These are phyloP conservation scores for Cyclotella choctawhatcheeana DNA, from an alignment of 108 stramenopile genomes.

Conservation along the genomic window DNA sequence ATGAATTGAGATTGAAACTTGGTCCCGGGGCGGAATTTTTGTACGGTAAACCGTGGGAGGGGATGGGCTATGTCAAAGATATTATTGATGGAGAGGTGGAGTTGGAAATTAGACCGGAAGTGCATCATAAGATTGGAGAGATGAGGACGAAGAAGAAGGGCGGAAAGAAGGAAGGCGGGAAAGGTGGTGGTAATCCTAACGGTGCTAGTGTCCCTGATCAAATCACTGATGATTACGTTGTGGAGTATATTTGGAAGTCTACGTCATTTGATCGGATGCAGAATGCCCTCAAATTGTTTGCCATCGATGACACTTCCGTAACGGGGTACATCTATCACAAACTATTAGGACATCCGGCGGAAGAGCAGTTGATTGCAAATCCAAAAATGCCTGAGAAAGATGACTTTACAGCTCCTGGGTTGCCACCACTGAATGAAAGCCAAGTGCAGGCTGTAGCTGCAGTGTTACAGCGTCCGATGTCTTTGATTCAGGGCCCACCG, in stretches of 20 bases:
- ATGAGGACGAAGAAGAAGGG: slow-evolving; percentile 16
- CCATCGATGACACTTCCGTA: slow-evolving; percentile 96
- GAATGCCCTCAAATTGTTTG: slow-evolving; percentile 96
- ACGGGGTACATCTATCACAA: slow-evolving; percentile 98
- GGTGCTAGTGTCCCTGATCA: slow-evolving; percentile 68
- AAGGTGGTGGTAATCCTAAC: slow-evolving; percentile 10
- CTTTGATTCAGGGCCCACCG: slow-evolving; percentile 98
- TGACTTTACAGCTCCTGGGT: slow-evolving; percentile 88
- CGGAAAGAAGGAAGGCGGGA: slow-evolving; percentile 29
- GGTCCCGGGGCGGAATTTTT: slow-evolving; percentile 80
- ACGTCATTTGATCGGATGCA: slow-evolving; percentile 99
- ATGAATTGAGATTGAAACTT: slow-evolving; percentile 92
- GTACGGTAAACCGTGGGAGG: slow-evolving; percentile 90
- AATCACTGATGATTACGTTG: slow-evolving; percentile 89
- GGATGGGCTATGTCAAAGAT: slow-evolving; percentile 89
- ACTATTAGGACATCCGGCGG: slow-evolving; percentile 96
- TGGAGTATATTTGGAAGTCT: slow-evolving; percentile 98
- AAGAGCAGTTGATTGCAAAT: slow-evolving; percentile 88
- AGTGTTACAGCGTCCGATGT: slow-evolving; percentile 92
- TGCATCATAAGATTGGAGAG: slow-evolving; percentile 46
- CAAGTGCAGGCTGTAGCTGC: slow-evolving; percentile 91
- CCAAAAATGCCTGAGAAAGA: slow-evolving; percentile 65
- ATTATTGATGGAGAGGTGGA: slow-evolving; percentile 93
- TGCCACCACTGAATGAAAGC: slow-evolving; percentile 95
- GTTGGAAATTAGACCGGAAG: slow-evolving; percentile 70